Percentiles rank a stretch among this genome's conserved stretches.
Conservation (phyloP, 192 early-diverging fungal genomes). For the Gamsiella multidivaricata region DNA sequence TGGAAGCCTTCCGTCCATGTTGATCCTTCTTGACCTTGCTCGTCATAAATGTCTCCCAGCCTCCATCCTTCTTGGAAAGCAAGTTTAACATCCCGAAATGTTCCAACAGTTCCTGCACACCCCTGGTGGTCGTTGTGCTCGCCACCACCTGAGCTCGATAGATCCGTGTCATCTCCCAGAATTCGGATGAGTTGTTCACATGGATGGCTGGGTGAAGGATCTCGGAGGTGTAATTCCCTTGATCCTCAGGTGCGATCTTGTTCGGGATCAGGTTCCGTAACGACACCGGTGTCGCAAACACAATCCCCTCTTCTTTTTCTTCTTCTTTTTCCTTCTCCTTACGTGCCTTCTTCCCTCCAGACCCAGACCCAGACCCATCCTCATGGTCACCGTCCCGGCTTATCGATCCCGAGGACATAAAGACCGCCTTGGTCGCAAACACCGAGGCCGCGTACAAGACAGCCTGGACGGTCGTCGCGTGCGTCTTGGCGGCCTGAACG, state of each 20-base stretch:
- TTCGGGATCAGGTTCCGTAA: slow-evolving; percentile 18
- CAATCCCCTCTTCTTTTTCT: slow-evolving; percentile 17
- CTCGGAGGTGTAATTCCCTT: slow-evolving; percentile 45
- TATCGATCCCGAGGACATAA: slow-evolving; percentile 12
- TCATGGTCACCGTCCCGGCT: neutral
- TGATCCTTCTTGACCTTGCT: slow-evolving; percentile 42
- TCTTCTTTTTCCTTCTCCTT: too few relatives aligned
- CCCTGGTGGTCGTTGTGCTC: slow-evolving; percentile 13
- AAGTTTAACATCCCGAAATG: slow-evolving; percentile 43
- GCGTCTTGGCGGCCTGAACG: slow-evolving; percentile 1
- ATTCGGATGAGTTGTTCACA: slow-evolving; percentile 8
- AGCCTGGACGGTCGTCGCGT: slow-evolving; percentile 36
- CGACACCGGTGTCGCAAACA: slow-evolving; percentile 47
- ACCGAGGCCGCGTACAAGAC: slow-evolving; percentile 22
- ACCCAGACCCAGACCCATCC: neutral
- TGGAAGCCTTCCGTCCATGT: slow-evolving; percentile 40
- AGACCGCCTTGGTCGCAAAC: slow-evolving; percentile 31
- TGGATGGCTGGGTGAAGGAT: slow-evolving; percentile 27
- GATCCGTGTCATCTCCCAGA: slow-evolving; percentile 17
- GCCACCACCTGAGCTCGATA: slow-evolving; percentile 23
- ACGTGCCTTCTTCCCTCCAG: neutral
- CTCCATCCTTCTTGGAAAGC: slow-evolving; percentile 31
- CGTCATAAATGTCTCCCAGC: slow-evolving; percentile 37
- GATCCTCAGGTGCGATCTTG: slow-evolving; percentile 14
- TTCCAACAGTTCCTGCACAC: slow-evolving; percentile 38